Evolutionary conservation across 176 grass and related monocot genomes (phyloP).

Genomic region (Stipa capillata): DNA sequence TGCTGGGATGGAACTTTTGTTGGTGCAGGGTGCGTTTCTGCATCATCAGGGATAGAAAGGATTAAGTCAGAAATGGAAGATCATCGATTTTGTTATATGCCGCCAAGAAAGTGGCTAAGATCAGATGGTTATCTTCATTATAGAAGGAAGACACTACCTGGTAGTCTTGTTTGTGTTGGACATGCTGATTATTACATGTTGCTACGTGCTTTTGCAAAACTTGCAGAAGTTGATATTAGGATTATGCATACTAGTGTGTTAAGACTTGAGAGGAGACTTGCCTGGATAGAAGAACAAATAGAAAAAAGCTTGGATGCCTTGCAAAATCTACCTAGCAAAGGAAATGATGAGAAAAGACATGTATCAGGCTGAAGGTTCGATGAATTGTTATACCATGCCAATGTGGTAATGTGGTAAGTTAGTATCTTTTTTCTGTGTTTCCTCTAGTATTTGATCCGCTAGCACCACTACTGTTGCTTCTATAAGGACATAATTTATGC

Average conservation of each 20-base stretch:
- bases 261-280: constrained; percentile 73
- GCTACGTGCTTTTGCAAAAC: constrained; percentile 62
- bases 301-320: constrained; percentile 36
- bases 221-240: constrained; percentile 58
- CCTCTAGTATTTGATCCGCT: not conserved
- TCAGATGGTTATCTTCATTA: constrained; percentile 77
- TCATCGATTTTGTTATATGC: constrained; percentile 55
- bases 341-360: constrained; percentile 5
- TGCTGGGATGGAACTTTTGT: constrained; percentile 17
- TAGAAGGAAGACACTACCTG: constrained; percentile 29
- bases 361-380: not conserved
- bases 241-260: constrained; percentile 64
- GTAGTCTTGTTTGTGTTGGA: constrained; percentile 46
- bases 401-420: not conserved
- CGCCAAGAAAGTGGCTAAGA: constrained; percentile 28
- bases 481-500: not conserved
- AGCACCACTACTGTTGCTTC: not conserved
- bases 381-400: not conserved
- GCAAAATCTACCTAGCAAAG: not conserved
- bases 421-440: not conserved
- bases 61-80: constrained; percentile 78
- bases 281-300: constrained; percentile 53
- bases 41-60: constrained; percentile 30
- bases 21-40: not conserved
- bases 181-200: constrained; percentile 95